Evolutionary conservation across 2,329 filamentous ascomycete species (phyloP), one percentile per base, ranked within the genome.

Genomic region (Dryadomyces quercus-mongolicae): DNA sequence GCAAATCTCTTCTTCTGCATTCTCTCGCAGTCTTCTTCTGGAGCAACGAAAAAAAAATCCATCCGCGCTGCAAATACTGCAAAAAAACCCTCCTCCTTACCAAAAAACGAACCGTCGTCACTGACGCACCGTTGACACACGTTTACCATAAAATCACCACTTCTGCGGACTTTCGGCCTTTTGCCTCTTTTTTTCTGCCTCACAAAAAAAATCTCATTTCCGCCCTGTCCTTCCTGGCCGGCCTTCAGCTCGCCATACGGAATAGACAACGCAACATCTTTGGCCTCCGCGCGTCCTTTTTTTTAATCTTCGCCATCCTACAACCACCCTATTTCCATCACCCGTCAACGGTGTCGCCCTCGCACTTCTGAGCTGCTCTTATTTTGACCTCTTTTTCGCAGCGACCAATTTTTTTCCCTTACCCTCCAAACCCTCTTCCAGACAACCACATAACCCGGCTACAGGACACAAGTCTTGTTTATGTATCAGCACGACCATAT

Each of bases 401-500:
- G 10, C 20, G 12, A 12, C 21, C n/a, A n/a, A n/a, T 18, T 25
- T 6, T 46, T n/a, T 45, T 13, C 43, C 15, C 36, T 13, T 25
- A 18, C 10, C 25, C 49, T 20, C 16, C 43, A 20, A 31, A 47
- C 48, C 34, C 18, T 42, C 34, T 22, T 25, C 44, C 10, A 51
- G 18, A 48, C 46, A 49, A 40, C 47, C 54, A 57, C 56, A 52
- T 54, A 56, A 45, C n/a, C n/a, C 50, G 40, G 49, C 62, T 62
- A 67, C 68, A 67, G 62, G 60, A 66, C 63, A 67, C 65, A 68
- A 67, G 70, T 75, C 76, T 60, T 86, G 89, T 95, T 87, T 94
- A 95, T 95, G 90, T 95, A 95, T 95, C 90, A 90, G 88, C 86
- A 88, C 88, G 86, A 86, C 84, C 71, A 78, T 68, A 81, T 81